Percentiles rank a stretch among this genome's conserved stretches.
Evolutionary conservation across 768 basidiomycete species (phyloP).

Genomic region (Phanerodontia chrysosporium): DNA sequence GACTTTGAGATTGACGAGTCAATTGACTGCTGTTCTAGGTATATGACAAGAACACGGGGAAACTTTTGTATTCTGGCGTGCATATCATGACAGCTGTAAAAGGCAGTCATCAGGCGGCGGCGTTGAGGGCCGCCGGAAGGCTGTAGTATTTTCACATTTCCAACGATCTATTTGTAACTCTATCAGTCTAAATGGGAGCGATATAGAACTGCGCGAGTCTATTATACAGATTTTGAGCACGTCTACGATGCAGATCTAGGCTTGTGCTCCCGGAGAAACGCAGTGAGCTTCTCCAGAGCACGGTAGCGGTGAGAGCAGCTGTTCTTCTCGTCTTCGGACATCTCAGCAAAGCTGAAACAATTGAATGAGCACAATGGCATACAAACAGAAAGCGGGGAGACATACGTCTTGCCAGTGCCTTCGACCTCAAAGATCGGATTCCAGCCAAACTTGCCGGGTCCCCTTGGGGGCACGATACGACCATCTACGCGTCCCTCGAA

Average conservation of each 20-base stretch:
- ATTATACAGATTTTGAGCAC: too few species aligned
- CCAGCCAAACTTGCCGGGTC: constrained; percentile 83
- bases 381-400: constrained; percentile 1
- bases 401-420: constrained; percentile 73
- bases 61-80: constrained; percentile 18
- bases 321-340: constrained; percentile 61
- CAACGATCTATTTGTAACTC: neutral
- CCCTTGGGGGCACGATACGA: constrained; percentile 82
- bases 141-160: neutral
- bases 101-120: neutral
- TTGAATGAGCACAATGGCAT: neutral
- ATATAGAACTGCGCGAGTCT: too few species aligned
- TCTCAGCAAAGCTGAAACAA: constrained; percentile 57
- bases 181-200: neutral
- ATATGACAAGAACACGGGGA: constrained; percentile 19
- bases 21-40: constrained; percentile 13
- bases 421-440: constrained; percentile 82
- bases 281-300: constrained; percentile 54
- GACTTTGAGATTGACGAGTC: neutral
- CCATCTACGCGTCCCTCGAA: constrained; percentile 90
- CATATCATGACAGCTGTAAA: constrained; percentile 17
- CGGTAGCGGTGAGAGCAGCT: constrained; percentile 60
- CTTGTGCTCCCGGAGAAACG: constrained; percentile 29
- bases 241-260: too few species aligned
- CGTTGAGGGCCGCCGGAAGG: neutral